phyloP scores from a whole-genome alignment of 78 protist genomes.

The Paulinella micropora region DNA sequence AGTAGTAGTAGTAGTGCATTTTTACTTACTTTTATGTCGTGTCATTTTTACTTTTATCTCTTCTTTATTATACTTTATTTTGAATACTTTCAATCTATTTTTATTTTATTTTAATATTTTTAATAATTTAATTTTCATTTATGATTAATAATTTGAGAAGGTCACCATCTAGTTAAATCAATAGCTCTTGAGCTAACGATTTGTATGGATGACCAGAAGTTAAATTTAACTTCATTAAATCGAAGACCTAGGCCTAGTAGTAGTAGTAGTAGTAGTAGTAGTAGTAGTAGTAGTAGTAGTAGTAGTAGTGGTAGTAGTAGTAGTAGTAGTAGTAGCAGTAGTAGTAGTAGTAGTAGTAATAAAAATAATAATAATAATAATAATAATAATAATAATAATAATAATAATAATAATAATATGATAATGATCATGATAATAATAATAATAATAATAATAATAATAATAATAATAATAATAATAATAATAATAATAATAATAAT shows the following conservation, averaged over 20 bases:
- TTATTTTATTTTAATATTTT: not conserved
- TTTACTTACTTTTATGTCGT: not conserved
- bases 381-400: not conserved
- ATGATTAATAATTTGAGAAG: no score
- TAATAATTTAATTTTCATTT: not conserved
- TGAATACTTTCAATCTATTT: no score
- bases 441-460: not conserved
- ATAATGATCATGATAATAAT: not conserved
- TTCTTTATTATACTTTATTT: not conserved
- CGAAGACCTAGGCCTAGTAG: no score
- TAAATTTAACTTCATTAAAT: no score
- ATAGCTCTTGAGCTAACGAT: no score
- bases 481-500: not conserved
- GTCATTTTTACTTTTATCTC: no score
- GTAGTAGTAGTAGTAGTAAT: not conserved
- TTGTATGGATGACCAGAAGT: no score
- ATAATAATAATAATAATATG: no score
- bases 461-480: not conserved
- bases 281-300: not conserved
- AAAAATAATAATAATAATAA: not conserved
- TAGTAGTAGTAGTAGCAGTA: not conserved
- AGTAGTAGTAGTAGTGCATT: not conserved
- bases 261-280: no score
- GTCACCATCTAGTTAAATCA: no score
- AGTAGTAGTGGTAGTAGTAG: not conserved